These are phyloP conservation scores for Amoebophrya sp. DNA, from an alignment of 169 alveolate genomes.

Conservation along the genomic window DNA sequence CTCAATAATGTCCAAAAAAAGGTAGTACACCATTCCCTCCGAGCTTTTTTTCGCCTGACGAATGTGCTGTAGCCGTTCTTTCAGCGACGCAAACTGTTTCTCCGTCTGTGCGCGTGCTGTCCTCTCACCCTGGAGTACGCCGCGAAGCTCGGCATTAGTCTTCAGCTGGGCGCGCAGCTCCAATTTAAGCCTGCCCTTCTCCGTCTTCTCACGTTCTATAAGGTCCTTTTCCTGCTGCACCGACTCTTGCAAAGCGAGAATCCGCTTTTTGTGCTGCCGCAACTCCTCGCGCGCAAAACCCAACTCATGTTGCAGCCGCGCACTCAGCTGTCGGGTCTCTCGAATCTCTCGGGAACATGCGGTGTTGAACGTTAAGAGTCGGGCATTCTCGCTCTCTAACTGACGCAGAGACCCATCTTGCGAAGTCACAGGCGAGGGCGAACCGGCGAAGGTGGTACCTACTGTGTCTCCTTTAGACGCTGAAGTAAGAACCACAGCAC, in stretches of 20 bases:
- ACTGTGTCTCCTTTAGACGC: no score
- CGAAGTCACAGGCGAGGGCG: no score
- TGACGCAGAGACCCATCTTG: no score
- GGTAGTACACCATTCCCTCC: neutral
- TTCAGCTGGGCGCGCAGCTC: neutral
- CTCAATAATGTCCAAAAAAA: no score
- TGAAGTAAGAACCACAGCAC: no score
- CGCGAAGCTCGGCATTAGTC: neutral
- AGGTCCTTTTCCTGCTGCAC: neutral
- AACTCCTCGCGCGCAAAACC: neutral
- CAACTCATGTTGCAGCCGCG: neutral
- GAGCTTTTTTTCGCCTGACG: neutral
- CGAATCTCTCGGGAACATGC: neutral
- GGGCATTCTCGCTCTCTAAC: neutral
- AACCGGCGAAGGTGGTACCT: no score
- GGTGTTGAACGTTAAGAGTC: neutral
- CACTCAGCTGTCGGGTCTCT: neutral
- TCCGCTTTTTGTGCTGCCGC: no score
- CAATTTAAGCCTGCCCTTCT: neutral
- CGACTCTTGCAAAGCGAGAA: no score
- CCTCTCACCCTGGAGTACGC: neutral
- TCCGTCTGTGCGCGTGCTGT: neutral
- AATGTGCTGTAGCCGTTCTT: neutral
- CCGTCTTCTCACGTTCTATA: neutral
- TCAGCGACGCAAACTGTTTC: neutral